Evolutionary conservation across 768 basidiomycete species (phyloP).

Genomic region (Termitomyces sp.): DNA sequence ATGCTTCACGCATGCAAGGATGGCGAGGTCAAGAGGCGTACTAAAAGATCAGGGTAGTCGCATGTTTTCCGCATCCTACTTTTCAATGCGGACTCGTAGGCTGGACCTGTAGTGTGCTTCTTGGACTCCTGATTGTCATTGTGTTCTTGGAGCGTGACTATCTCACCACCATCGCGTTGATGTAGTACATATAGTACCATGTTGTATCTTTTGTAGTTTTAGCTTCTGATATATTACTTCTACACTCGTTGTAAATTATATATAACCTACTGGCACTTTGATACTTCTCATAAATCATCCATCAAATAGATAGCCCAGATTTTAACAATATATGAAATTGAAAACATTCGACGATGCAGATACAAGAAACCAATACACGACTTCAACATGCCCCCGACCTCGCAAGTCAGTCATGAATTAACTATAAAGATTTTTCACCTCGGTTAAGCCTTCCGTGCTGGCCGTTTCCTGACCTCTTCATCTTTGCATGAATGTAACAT

Average conservation of each 20-base stretch:
- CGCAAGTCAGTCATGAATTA: background rate
- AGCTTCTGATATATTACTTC: background rate
- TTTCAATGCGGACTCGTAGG: background rate
- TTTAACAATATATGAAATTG: background rate
- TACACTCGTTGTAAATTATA: background rate
- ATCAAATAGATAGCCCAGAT: background rate
- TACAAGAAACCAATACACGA: background rate
- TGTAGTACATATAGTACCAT: background rate
- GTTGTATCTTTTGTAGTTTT: background rate
- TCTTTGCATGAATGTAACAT: constrained; percentile 86
- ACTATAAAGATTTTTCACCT: background rate
- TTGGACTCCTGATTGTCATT: background rate
- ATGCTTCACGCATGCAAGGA: constrained; percentile 84
- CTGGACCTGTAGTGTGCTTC: background rate
- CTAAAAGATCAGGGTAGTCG: background rate
- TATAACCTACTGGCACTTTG: background rate
- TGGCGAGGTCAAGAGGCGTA: constrained; percentile 63
- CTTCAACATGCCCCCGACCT: background rate
- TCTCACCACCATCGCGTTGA: background rate
- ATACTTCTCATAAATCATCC: background rate
- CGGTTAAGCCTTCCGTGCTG: constrained; percentile 26
- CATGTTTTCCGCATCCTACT: background rate
- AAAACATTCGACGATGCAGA: background rate
- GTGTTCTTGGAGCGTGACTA: background rate
- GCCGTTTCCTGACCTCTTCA: constrained; percentile 75